A percentile compares a stretch with the other conserved stretches of the same genome.
Evolutionary conservation across 1,284 basidiomycete species (phyloP).

Genomic region (Sanghuangporus sanghuang): DNA sequence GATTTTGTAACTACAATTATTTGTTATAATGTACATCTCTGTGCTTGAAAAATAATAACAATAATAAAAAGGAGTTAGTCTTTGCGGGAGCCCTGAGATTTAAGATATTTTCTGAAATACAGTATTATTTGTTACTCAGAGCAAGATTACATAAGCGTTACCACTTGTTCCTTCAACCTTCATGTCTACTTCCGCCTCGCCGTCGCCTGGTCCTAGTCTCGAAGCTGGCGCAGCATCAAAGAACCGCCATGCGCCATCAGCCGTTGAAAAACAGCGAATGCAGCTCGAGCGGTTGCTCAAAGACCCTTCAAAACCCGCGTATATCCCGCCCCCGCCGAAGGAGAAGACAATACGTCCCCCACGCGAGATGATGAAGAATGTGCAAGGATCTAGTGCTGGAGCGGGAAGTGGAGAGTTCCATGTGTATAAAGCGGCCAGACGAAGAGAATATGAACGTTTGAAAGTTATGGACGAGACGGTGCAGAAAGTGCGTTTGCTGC

Average conservation of each 20-base stretch:
- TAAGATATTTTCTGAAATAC: neutral
- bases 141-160: constrained; percentile 3
- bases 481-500: constrained; percentile 50
- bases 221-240: neutral
- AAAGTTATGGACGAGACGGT: constrained; percentile 85
- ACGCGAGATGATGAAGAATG: constrained; percentile 98
- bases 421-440: constrained; percentile 93
- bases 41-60: neutral
- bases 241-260: constrained; percentile 59
- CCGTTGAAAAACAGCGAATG: constrained; percentile 66
- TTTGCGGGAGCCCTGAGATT: no score
- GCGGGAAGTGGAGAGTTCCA: constrained; percentile 96
- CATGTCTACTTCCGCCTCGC: constrained; percentile 21
- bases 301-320: constrained; percentile 77
- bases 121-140: neutral
- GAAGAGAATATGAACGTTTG: constrained; percentile 92
- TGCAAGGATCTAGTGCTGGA: constrained; percentile 89
- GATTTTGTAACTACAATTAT: neutral
- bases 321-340: constrained; percentile 69
- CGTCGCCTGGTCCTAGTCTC: constrained; percentile 29
- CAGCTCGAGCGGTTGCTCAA: constrained; percentile 84
- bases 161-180: neutral
- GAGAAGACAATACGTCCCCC: constrained; percentile 76
- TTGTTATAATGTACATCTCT: neutral
- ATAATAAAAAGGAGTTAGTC: neutral